These are phyloP conservation scores for Monosporascus cannonballus DNA, from an alignment of 2,329 filamentous ascomycete species.

Conservation along the genomic window DNA sequence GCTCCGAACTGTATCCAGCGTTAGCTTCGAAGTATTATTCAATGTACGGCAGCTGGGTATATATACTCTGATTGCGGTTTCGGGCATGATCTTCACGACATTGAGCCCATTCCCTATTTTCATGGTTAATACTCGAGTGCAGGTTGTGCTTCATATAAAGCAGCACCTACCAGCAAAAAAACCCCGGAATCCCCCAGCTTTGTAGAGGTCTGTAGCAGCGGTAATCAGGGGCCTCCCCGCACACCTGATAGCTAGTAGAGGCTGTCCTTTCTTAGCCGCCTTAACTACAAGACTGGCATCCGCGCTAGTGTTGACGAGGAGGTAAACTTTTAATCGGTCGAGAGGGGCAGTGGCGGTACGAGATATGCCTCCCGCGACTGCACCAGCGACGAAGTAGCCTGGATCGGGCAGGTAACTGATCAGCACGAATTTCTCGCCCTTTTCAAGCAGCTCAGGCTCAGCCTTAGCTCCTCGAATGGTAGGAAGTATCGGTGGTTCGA, in stretches of 20 bases:
- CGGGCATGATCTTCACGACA: constrained; percentile 96
- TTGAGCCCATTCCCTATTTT: constrained; percentile 84
- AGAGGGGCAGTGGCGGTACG: constrained; percentile 92
- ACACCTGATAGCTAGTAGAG: constrained; percentile 57
- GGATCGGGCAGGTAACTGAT: constrained; percentile 70
- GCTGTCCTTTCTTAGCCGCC: constrained; percentile 64
- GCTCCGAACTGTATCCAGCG: constrained; percentile 64
- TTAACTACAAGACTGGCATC: constrained; percentile 50
- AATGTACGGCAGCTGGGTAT: neutral
- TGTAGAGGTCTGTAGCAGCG: constrained; percentile 75
- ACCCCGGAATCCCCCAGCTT: constrained; percentile 77
- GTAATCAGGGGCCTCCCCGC: constrained; percentile 63
- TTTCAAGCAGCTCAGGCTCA: constrained; percentile 28
- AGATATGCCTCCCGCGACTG: constrained; percentile 88
- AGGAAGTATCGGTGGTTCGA: constrained; percentile 12
- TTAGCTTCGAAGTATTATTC: constrained; percentile 8
- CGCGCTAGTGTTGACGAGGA: constrained; percentile 80
- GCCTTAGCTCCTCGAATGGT: constrained; percentile 19
- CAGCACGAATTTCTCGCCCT: constrained; percentile 45
- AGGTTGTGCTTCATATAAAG: neutral
- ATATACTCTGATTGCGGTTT: constrained; percentile 80
- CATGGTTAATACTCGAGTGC: constrained; percentile 3
- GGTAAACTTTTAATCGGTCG: constrained; percentile 93
- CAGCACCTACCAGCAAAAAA: constrained; percentile 76
- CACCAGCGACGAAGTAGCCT: constrained; percentile 98